Evolutionary conservation across 2,329 filamentous ascomycete species (phyloP), one percentile per base, ranked within the genome.

Genomic region (Talaromyces sp.): DNA sequence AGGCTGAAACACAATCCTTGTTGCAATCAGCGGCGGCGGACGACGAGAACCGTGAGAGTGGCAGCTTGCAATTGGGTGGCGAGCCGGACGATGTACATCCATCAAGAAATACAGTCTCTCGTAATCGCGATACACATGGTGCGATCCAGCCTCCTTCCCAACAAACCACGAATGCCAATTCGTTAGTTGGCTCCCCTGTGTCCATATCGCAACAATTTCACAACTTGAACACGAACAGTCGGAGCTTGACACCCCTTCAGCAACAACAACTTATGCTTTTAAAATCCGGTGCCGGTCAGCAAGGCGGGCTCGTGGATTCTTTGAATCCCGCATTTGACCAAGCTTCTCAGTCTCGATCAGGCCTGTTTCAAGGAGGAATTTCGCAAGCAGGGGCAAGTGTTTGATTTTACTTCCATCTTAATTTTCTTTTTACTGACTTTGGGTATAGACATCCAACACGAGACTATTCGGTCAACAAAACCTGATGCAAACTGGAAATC

Each of bases 51-150:
- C 87, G 88, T 1, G 93, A 95, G 76, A 90, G 90, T 69, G 91
- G 91, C 14, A 98, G 94, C 74, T 83, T 95, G 65, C 93, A 96
- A 66, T 84, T 98, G 19, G 94, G 94, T 65, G 94, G 94, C 50
- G 94, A 98, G 75, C 94, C 94, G 0, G 94, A 98, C 74, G 92
- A 96, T 69, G 84, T 86, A 67, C 89, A 92, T 24, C 78, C 74
- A 5, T 71, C 75, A 0, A 72, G 77, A 62, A 74, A 73, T 65
- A 68, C 54, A 35, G 73, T 77, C 19, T 81, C 82, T 19, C 85
- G 86, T 59, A 78, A 78, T 45, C 81, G 84, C 70, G 85, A 88
- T 67, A 85, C 88, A 59, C 86, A 87, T 66, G 83, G 85, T 66
- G 87, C 86, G 13, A 88, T 92, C 8, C 92, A 93, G 71, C 89